Evolutionary conservation across 306 rosid genomes (phyloP), one percentile per base, ranked within the genome.

Genomic region (Albizia julibrissin): DNA sequence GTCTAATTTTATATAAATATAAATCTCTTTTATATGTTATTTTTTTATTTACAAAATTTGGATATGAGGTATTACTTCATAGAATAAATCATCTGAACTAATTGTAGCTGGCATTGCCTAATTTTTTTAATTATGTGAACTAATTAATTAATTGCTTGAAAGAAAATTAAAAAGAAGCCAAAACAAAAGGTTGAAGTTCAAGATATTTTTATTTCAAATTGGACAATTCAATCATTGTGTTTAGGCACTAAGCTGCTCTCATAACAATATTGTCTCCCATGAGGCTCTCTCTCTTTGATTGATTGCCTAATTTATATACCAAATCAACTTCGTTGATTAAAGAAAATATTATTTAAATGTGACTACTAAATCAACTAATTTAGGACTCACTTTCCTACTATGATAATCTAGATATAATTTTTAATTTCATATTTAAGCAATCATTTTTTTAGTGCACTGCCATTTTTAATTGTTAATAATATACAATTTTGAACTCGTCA

Each of bases 141-240:
- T 37, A 18, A 68, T 18, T 10, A 1, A 40, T 37, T 37, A 37
- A 37, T 42, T 42, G 33, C 24, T 69, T 72, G 59, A 24, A 59
- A 59, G 27, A 43, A 22, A 82, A 68, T 49, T 40, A 74, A 16
- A 67, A 81, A 79, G 49, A n/a, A 54, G 39, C 43, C 66, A 80
- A 78, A 79, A 76, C 74, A 83, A 10, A 85, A 85, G 26, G 75
- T 31, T 76, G 26, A 65, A 33, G 43, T 65, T 65, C 22, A 82
- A 84, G 67, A 58, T 58, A 16, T 72, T 37, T 42, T 77, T 59
- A 79, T 80, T 40, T 14, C n/a, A 58, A 50, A 5, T 43, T 10
- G 14, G 49, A 76, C 86, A 80, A 80, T 71, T 69, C 67, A 85
- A 89, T 87, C 77, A 84, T 87, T 87, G 84, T 81, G 79, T 77